These are phyloP conservation scores for Penicillium sclerotigenum DNA, from an alignment of 2,329 filamentous ascomycete genomes.

Conservation along the genomic window DNA sequence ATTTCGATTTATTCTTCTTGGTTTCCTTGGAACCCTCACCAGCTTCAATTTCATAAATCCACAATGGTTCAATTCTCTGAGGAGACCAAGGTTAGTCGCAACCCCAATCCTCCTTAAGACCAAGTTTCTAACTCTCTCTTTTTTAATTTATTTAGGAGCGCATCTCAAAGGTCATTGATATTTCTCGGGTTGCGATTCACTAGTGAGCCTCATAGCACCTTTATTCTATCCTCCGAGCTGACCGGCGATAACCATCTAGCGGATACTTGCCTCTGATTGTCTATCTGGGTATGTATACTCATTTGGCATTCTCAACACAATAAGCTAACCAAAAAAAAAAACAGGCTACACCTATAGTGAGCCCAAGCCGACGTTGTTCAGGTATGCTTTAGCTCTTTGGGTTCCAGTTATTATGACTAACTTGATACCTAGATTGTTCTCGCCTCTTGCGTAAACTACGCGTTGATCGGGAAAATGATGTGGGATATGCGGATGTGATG, in stretches of 20 bases:
- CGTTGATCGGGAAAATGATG: background rate
- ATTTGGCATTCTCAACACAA: constrained; percentile 8
- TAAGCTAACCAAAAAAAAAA: background rate
- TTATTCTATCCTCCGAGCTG: constrained; percentile 11
- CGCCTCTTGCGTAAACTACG: constrained; percentile 40
- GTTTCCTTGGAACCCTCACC: background rate
- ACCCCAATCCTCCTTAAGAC: background rate
- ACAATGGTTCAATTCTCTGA: constrained; percentile 72
- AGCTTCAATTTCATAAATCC: constrained; percentile 4
- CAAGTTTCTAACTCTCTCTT: constrained; percentile 6
- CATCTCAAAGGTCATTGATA: constrained; percentile 93
- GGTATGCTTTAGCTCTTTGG: constrained; percentile 45
- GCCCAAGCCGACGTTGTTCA: constrained; percentile 77
- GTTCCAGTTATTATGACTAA: constrained; percentile 15
- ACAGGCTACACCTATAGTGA: constrained; percentile 91
- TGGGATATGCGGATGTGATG: background rate
- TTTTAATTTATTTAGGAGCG: constrained; percentile 66
- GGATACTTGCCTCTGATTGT: constrained; percentile 95
- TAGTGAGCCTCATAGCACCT: constrained; percentile 64
- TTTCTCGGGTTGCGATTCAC: constrained; percentile 90
- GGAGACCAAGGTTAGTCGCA: constrained; percentile 77
- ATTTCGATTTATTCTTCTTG: background rate
- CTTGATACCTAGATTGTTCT: constrained; percentile 37
- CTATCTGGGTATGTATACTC: constrained; percentile 77
- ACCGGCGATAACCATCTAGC: constrained; percentile 48